Evolutionary conservation across 1,284 basidiomycete species (phyloP).

Genomic region (Rugosomyces carneus): DNA sequence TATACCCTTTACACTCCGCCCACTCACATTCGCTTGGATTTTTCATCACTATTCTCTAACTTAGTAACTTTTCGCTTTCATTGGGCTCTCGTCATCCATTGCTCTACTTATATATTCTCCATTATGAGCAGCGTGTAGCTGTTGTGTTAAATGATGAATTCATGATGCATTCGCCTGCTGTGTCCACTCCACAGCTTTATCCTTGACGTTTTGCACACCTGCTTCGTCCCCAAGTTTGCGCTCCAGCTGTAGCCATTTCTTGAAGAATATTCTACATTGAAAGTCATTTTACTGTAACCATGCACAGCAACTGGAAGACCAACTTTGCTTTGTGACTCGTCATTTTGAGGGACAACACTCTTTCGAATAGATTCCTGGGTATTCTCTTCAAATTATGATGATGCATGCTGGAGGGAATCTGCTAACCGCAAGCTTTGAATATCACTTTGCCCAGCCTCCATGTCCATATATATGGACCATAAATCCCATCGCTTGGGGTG

Average conservation of each 20-base stretch:
- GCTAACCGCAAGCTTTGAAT: slow-evolving; percentile 69
- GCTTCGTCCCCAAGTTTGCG: slow-evolving; percentile 81
- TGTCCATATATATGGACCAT: slow-evolving; percentile 97
- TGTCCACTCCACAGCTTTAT: slow-evolving; percentile 87
- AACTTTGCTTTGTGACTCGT: slow-evolving; percentile 94
- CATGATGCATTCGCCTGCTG: slow-evolving; percentile 41
- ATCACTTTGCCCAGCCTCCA: slow-evolving; percentile 78
- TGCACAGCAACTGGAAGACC: slow-evolving; percentile 21
- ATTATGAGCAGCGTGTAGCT: slow-evolving; percentile 24
- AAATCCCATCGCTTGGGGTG: slow-evolving; percentile 93
- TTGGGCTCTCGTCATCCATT: slow-evolving; percentile 21
- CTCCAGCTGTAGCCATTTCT: slow-evolving; percentile 95
- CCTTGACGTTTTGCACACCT: slow-evolving; percentile 78
- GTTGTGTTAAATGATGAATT: slow-evolving; percentile 20
- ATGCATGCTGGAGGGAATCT: slow-evolving; percentile 1
- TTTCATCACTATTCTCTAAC: slow-evolving; percentile 38
- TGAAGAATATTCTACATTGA: slow-evolving; percentile 75
- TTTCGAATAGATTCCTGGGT: slow-evolving; percentile 75
- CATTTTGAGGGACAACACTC: slow-evolving; percentile 79
- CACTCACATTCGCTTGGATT: slow-evolving; percentile 47
- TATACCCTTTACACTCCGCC: slow-evolving; percentile 39
- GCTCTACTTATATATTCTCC: slow-evolving; percentile 31
- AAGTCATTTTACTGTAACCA: slow-evolving; percentile 11
- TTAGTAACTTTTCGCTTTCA: slow-evolving; percentile 31
- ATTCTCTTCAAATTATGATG: slow-evolving; percentile 11